phyloP scores from a whole-genome alignment of 805 yeast genomes.

The Candida ponderosae region DNA sequence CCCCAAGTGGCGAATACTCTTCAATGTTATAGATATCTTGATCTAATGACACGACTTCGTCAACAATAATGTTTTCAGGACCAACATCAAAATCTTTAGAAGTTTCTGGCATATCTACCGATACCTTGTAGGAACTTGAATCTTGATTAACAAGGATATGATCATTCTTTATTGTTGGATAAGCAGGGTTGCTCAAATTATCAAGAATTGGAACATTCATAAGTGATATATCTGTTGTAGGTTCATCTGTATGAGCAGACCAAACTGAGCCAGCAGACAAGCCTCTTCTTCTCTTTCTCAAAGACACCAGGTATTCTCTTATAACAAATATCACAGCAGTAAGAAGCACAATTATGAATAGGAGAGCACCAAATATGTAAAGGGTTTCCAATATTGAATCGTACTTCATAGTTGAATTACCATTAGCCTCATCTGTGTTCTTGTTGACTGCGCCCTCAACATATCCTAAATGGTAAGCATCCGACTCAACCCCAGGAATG shows the following conservation, averaged over 20 bases:
- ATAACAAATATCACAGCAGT: slow-evolving; percentile 16
- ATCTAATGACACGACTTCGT: too few relatives aligned
- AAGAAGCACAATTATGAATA: slow-evolving; percentile 9
- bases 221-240: background rate
- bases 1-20: slow-evolving; percentile 3
- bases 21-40: slow-evolving; percentile 8
- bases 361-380: slow-evolving; percentile 15
- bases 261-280: slow-evolving; percentile 12
- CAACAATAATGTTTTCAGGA: too few relatives aligned
- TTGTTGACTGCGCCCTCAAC: slow-evolving; percentile 20
- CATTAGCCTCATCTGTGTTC: slow-evolving; percentile 3
- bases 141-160: too few relatives aligned
- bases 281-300: slow-evolving; percentile 10
- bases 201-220: slow-evolving; percentile 1
- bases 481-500: slow-evolving; percentile 20
- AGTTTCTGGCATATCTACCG: too few relatives aligned
- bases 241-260: slow-evolving; percentile 9
- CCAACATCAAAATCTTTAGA: too few relatives aligned
- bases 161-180: slow-evolving; percentile 7
- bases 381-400: slow-evolving; percentile 18
- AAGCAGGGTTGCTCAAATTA: slow-evolving; percentile 11
- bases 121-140: too few relatives aligned
- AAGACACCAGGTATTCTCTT: slow-evolving; percentile 20
- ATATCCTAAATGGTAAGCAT: slow-evolving; percentile 19
- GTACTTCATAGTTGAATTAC: slow-evolving; percentile 5